These are phyloP conservation scores for Pseudogymnoascus sp. DNA, from an alignment of 2,329 filamentous ascomycete species.

Conservation along the genomic window DNA sequence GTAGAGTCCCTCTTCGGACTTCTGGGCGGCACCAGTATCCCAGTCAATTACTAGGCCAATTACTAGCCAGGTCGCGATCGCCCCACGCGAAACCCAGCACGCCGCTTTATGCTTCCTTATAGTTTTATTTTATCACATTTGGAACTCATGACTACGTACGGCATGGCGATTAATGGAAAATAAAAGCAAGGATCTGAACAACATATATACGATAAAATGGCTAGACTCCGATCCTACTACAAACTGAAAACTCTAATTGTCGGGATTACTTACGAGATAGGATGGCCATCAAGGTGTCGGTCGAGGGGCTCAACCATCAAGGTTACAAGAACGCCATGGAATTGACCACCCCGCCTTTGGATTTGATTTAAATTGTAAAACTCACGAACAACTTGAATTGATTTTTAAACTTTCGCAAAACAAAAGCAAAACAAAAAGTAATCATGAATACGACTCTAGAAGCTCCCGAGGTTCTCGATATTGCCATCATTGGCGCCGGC, in stretches of 20 bases:
- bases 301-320: not conserved
- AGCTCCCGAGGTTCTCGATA: slow-evolving; percentile 42
- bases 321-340: not conserved
- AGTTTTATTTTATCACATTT: no score
- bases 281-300: not conserved
- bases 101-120: no score
- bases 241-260: not conserved
- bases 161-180: no score
- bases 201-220: no score
- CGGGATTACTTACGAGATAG: not conserved
- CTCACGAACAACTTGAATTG: slow-evolving; percentile 28
- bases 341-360: not conserved
- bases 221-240: no score
- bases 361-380: not conserved
- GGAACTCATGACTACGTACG: no score
- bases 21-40: no score
- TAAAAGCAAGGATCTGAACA: no score
- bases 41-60: no score
- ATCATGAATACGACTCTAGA: not conserved
- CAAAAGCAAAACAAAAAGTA: not conserved
- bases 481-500: slow-evolving; percentile 56
- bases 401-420: slow-evolving; percentile 21
- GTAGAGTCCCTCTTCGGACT: no score
- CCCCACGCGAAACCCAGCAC: no score
- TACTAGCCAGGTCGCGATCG: no score